Evolutionary conservation across 1,139 yeast genomes (phyloP), one percentile per base, ranked within the genome.

Genomic region (Trichomonascaceae sp.): DNA sequence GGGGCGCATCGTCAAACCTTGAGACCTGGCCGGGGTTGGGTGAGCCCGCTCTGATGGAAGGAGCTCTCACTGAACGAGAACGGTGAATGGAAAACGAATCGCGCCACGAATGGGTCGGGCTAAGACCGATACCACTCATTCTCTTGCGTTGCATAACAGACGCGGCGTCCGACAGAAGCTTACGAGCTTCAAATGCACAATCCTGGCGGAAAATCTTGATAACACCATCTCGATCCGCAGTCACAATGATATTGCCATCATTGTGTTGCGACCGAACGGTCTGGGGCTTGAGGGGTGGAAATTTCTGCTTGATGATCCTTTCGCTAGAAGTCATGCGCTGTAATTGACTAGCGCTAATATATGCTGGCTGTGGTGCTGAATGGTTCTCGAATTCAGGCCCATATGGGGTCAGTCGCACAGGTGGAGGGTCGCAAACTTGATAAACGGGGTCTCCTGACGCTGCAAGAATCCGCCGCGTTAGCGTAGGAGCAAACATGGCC

Each of bases 181-280:
- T 46, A 13, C 60, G 49, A 20, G 43, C 39, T 17, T 43, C 50
- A 36, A 41, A 47, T 0, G 92, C 80, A 33, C 76, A 64, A 53
- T 85, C 95, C 42, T 82, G 79, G 45, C 96, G 65, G 51, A 78
- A 81, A 0, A 85, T 80, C 36, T 89, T 60, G 30, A 85, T 79
- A 3, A 66, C 45, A 0, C 96, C 96, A 26, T 62, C 57, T 41
- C 71, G 73, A 51, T 84, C 96, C 0, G 92, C 75, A 1, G 93
- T 76, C 2, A 85, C 76, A 18, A 84, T 71, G 27, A 77, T 71
- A 41, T 59, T 57, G 32, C 64, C 57, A 35, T 56, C 40, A 33
- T 50, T 39, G 32, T 46, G 57, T 16, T 43, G 45, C 15, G 38
- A 34, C 26, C 39, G 37, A 3, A 31, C 27, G 11, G 46, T 34